Conservation (phyloP, 306 rosid genomes). For the Benincasa hispida region DNA sequence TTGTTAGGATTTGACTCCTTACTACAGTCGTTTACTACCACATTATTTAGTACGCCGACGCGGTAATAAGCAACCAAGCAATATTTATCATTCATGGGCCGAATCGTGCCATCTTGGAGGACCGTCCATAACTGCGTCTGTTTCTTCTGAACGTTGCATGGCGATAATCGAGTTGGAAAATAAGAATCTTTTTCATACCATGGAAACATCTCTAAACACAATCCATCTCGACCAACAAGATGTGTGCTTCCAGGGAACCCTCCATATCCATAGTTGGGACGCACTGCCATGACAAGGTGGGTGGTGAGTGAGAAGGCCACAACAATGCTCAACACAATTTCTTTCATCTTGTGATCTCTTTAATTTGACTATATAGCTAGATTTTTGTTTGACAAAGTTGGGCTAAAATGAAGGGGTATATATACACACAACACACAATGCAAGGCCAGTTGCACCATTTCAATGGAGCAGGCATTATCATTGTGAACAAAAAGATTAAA, state of each 20-base stretch:
- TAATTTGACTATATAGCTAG: too few relatives aligned
- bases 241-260: background rate
- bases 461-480: background rate
- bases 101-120: background rate
- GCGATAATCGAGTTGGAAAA: background rate
- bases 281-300: background rate
- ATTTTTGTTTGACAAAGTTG: background rate
- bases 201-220: background rate
- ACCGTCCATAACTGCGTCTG: background rate
- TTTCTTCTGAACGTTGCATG: background rate
- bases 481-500: background rate
- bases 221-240: background rate
- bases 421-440: background rate
- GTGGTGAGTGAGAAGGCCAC: background rate
- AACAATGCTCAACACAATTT: background rate
- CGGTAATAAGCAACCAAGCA: background rate
- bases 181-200: too few relatives aligned
- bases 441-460: background rate
- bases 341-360: background rate
- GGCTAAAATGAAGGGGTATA: background rate
- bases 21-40: background rate
- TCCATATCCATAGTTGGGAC: background rate
- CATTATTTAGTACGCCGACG: background rate
- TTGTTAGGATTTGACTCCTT: background rate
- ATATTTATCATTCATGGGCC: background rate